Conservation (phyloP, 768 basidiomycete genomes). For the Russula dissimulans region DNA sequence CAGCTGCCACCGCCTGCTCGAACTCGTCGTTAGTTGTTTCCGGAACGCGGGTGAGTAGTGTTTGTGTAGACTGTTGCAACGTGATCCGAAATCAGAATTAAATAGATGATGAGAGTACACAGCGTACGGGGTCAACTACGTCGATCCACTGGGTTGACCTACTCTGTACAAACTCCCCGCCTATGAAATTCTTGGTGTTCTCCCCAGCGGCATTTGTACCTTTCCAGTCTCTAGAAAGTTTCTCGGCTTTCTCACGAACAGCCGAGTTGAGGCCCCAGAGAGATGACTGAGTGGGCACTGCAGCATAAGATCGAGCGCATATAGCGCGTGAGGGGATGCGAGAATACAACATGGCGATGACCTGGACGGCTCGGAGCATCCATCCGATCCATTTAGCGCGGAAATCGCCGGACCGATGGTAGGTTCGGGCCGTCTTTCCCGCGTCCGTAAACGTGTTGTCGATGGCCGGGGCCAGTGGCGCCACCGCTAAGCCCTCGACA, state of each 20-base stretch:
- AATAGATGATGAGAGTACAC: background rate
- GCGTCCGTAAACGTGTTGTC: too few species aligned
- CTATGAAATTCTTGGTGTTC: constrained; percentile 86
- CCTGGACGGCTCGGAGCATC: background rate
- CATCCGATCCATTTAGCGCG: too few species aligned
- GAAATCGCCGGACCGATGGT: background rate
- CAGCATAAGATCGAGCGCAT: constrained; percentile 23
- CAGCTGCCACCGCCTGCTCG: constrained; percentile 71
- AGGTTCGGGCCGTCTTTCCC: background rate
- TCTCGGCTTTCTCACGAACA: constrained; percentile 56
- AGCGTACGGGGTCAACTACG: constrained; percentile 76
- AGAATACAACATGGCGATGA: background rate
- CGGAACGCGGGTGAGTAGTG: constrained; percentile 79
- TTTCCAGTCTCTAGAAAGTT: constrained; percentile 68
- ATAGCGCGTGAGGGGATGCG: constrained; percentile 7
- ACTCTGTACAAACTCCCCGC: constrained; percentile 83
- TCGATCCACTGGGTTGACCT: constrained; percentile 73
- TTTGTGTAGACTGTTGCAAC: constrained; percentile 69
- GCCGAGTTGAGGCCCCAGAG: constrained; percentile 41
- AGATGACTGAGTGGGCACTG: constrained; percentile 24
- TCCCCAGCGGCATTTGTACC: constrained; percentile 83
- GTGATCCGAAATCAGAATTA: background rate
- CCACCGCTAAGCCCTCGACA: background rate
- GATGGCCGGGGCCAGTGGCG: too few species aligned
- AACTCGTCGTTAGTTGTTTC: constrained; percentile 81